These are phyloP conservation scores for Lagerstroemia fauriei DNA, from an alignment of 441 rosid genomes.

Conservation along the genomic window DNA sequence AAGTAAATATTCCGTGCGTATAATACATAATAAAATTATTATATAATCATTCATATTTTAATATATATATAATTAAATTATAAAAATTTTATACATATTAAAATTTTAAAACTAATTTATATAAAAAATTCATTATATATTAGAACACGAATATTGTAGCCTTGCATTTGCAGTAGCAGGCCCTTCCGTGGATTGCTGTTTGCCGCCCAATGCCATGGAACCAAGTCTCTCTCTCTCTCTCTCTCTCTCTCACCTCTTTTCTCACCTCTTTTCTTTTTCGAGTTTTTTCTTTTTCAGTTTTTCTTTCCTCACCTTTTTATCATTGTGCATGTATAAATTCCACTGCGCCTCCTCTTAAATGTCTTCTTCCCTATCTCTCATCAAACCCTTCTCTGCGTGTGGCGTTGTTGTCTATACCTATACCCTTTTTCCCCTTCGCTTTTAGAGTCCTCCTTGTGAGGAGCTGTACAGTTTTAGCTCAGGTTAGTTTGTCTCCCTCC, in stretches of 20 bases:
- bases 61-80: too few relatives aligned
- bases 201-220: background rate
- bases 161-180: too few relatives aligned
- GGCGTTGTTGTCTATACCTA: background rate
- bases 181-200: too few relatives aligned
- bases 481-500: constrained; percentile 1
- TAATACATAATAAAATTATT: too few relatives aligned
- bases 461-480: constrained; percentile 27
- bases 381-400: background rate
- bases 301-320: background rate
- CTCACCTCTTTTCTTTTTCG: constrained; percentile 8
- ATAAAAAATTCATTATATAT: too few relatives aligned
- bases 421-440: background rate
- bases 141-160: too few relatives aligned
- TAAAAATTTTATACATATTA: too few relatives aligned
- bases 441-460: constrained; percentile 16
- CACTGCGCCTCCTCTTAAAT: background rate
- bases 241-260: constrained; percentile 21
- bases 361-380: background rate
- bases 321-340: constrained; percentile 11
- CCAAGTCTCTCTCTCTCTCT: constrained; percentile 13
- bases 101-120: too few relatives aligned
- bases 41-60: too few relatives aligned
- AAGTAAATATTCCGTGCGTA: too few relatives aligned
- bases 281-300: background rate